Evolutionary conservation across 1,284 basidiomycete species (phyloP), one percentile per base, ranked within the genome.

Genomic region (Fomitopsis schrenkii): DNA sequence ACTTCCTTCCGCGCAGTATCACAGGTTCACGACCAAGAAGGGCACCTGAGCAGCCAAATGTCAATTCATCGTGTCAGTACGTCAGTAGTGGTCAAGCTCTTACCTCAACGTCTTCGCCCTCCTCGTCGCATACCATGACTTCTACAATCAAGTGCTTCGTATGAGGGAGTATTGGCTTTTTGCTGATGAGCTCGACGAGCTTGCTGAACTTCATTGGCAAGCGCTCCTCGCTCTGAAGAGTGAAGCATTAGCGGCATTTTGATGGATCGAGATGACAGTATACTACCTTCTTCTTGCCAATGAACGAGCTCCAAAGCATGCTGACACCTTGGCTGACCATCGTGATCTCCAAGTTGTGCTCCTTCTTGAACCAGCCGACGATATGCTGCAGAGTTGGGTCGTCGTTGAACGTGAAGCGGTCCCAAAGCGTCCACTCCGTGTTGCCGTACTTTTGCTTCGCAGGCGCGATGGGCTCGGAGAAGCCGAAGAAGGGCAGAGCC

Each of bases 281-380:
- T 80, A 4, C 50, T 56, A 89, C 91, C 89, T 97, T 98, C 80
- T 94, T 94, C 79, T 90, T 91, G 57, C 88, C 89, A 60, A 94
- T 85, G 74, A 96, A 98, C 41, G 91, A 88, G 64, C 94, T 97
- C 93, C 95, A 99, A 41, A 99, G 81, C 96, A 99, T 97, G 69
- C 94, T 97, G 38, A 98, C 95, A 57, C 95, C 96, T 74, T 95
- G 93, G 70, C 93, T 96, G 64, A 98, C 91, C 97, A 99, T 99
- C 64, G 88, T 90, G 62, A 99, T 83, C 30, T 97, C 92, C 46
- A 99, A 86, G 44, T 90, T 89, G 75, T 98, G 93, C 68, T 93
- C 82, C 55, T 83, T 82, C 77, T 88, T 79, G 85, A 99, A 98
- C 83, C 85, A 94, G 63, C 87, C 79, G 55, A 98, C 75, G 72